Evolutionary conservation across 225 moss, liverwort and hornwort genomes (phyloP).

Genomic region (Pleurozium schreberi): DNA sequence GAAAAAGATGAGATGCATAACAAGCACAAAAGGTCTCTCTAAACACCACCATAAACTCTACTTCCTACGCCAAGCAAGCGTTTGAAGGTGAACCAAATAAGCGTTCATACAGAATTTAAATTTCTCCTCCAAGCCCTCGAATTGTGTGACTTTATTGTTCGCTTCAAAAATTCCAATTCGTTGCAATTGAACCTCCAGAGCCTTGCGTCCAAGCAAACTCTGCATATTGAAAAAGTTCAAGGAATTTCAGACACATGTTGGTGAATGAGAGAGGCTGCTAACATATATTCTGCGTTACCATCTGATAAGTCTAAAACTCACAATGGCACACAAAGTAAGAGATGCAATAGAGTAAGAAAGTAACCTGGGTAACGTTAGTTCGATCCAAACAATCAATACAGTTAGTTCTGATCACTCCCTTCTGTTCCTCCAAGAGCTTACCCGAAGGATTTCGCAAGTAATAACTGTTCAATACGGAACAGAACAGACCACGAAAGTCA

Average conservation of each 20-base stretch:
- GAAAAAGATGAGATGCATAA: background rate
- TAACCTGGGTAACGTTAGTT: conserved; percentile 94
- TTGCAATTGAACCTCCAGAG: conserved; percentile 70
- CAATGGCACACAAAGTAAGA: background rate
- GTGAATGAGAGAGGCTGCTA: background rate
- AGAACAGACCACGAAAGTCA: background rate
- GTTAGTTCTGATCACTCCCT: conserved; percentile 80
- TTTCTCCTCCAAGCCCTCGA: conserved; percentile 60
- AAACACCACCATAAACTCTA: background rate
- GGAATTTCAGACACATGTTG: background rate
- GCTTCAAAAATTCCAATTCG: conserved; percentile 60
- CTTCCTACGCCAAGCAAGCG: background rate
- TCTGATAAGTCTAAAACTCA: background rate
- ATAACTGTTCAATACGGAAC: conserved; percentile 28
- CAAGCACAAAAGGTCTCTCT: background rate
- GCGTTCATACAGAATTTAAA: conserved; percentile 61
- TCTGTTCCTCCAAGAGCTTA: conserved; percentile 53
- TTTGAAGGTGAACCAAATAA: background rate
- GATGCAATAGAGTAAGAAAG: background rate
- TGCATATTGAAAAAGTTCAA: conserved; percentile 7
- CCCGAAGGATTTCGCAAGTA: conserved; percentile 52
- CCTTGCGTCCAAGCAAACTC: conserved; percentile 83
- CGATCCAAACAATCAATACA: conserved; percentile 99
- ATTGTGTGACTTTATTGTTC: conserved; percentile 38
- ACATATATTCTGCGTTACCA: background rate